phyloP scores from a whole-genome alignment of 805 yeast species.

The Kodamaea hsintzibuensis region DNA sequence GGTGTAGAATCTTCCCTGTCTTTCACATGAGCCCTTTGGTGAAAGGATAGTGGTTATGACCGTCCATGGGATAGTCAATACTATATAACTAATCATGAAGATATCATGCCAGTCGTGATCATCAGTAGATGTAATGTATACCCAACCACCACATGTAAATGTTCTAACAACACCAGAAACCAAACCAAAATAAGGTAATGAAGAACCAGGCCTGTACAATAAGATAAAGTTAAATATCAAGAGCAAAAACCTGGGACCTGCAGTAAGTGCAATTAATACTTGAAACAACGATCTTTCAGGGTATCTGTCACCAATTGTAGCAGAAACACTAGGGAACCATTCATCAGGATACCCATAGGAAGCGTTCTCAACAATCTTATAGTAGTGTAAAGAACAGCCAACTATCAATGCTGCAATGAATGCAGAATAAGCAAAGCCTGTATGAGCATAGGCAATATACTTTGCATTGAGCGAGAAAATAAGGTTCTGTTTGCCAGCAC shows the following conservation, averaged over 20 bases:
- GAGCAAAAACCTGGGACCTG: constrained; percentile 86
- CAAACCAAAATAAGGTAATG: constrained; percentile 44
- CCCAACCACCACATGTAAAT: constrained; percentile 98
- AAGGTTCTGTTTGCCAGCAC: neutral
- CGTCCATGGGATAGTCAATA: constrained; percentile 92
- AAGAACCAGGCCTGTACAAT: constrained; percentile 36
- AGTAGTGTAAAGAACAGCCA: constrained; percentile 77
- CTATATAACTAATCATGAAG: constrained; percentile 88
- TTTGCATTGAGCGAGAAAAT: constrained; percentile 54
- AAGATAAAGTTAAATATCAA: constrained; percentile 54
- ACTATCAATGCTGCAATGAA: constrained; percentile 72
- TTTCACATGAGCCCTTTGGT: constrained; percentile 41
- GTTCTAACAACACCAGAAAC: constrained; percentile 82
- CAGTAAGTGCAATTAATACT: constrained; percentile 83
- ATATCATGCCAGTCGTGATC: constrained; percentile 96
- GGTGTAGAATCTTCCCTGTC: constrained; percentile 54
- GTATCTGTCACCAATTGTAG: constrained; percentile 94
- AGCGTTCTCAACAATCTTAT: constrained; percentile 86
- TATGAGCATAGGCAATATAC: constrained; percentile 69
- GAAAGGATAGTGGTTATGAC: constrained; percentile 57
- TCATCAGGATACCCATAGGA: constrained; percentile 92
- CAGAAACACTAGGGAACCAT: constrained; percentile 98
- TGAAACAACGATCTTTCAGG: constrained; percentile 95
- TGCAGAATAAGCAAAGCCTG: constrained; percentile 70
- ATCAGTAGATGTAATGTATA: constrained; percentile 93